Evolutionary conservation across 768 basidiomycete genomes (phyloP).

Genomic region (Psilocybe cubensis): DNA sequence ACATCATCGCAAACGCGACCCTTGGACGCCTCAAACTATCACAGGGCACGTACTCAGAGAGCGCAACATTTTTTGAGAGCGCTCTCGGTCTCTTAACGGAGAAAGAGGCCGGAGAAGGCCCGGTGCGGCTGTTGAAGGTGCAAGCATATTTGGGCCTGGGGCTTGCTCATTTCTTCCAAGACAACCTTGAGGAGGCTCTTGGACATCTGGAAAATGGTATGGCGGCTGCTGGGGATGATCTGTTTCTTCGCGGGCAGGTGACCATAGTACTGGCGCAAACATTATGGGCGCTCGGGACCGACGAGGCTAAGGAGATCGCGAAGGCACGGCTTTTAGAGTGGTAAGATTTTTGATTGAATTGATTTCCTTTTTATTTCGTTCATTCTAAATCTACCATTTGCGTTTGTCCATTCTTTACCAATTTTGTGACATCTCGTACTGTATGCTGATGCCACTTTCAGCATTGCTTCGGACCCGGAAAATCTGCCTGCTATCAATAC

Average conservation of each 20-base stretch:
- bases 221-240: slow-evolving; percentile 52
- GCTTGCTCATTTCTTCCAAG: slow-evolving; percentile 68
- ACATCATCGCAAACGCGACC: slow-evolving; percentile 80
- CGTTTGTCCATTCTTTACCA: background rate
- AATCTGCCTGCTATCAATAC: slow-evolving; percentile 83
- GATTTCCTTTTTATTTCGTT: too few species aligned
- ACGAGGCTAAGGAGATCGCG: slow-evolving; percentile 77
- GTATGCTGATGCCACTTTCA: slow-evolving; percentile 30
- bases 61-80: slow-evolving; percentile 72
- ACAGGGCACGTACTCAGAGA: slow-evolving; percentile 55
- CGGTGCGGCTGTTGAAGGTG: slow-evolving; percentile 49
- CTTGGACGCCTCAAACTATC: slow-evolving; percentile 79
- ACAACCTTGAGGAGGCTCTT: slow-evolving; percentile 65
- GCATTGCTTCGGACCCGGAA: slow-evolving; percentile 77
- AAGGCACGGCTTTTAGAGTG: slow-evolving; percentile 82
- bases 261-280: slow-evolving; percentile 82
- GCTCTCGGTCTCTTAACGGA: slow-evolving; percentile 73
- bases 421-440: background rate
- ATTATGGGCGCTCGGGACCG: slow-evolving; percentile 80
- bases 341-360: slow-evolving; percentile 48
- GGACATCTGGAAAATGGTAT: slow-evolving; percentile 69
- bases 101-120: slow-evolving; percentile 36
- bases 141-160: slow-evolving; percentile 76
- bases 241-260: slow-evolving; percentile 63
- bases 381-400: background rate